Percentiles rank a stretch among this genome's conserved stretches.
phyloP scores from a whole-genome alignment of 2,329 filamentous ascomycete genomes.

The Zymoseptoria tritici region DNA sequence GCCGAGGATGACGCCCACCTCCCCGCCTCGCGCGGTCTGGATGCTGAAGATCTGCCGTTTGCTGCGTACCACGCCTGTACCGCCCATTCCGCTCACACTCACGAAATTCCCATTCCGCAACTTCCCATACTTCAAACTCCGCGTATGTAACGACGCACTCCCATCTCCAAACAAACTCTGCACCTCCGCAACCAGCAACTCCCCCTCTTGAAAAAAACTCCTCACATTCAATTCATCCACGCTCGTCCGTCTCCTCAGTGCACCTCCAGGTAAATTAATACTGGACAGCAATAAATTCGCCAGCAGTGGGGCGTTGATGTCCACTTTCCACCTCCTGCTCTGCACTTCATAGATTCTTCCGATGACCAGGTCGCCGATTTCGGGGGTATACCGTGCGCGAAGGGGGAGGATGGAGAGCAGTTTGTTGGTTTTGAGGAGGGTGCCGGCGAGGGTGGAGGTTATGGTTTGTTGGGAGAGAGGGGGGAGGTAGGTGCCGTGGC shows the following conservation, averaged over 20 bases:
- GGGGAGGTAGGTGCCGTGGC: conserved; percentile 82
- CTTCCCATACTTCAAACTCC: conserved; percentile 89
- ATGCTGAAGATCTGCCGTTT: conserved; percentile 85
- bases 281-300: conserved; percentile 77
- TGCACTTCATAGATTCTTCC: conserved; percentile 95
- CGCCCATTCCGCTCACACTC: conserved; percentile 67
- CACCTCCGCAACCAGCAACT: conserved; percentile 89
- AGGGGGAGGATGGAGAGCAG: conserved; percentile 85
- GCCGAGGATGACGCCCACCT: conserved; percentile 78
- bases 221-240: conserved; percentile 96
- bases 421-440: conserved; percentile 89
- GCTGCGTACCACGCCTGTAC: conserved; percentile 71
- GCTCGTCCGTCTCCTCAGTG: conserved; percentile 81
- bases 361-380: conserved; percentile 92
- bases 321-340: conserved; percentile 85
- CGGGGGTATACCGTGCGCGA: conserved; percentile 85
- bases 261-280: conserved; percentile 92
- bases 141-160: conserved; percentile 78
- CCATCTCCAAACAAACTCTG: conserved; percentile 83
- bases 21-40: conserved; percentile 52
- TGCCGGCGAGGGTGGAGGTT: conserved; percentile 82
- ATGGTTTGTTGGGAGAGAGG: conserved; percentile 54
- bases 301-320: conserved; percentile 80
- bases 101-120: conserved; percentile 88
- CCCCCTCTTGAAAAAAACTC: conserved; percentile 93